phyloP scores from a whole-genome alignment of 1,284 basidiomycete species.

The Ustilago lituana region DNA sequence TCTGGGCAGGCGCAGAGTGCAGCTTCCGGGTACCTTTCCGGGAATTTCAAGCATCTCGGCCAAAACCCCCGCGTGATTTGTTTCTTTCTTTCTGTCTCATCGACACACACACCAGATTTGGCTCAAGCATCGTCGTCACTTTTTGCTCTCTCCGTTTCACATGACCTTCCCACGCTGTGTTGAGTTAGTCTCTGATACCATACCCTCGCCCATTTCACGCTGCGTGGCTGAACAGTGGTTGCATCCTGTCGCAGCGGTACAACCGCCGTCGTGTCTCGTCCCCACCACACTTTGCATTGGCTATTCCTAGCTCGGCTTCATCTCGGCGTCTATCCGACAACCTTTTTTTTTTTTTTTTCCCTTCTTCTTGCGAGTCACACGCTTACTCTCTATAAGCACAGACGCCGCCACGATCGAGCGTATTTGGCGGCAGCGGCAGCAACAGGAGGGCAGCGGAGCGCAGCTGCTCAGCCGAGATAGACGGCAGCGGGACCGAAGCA shows the following conservation, averaged over 20 bases:
- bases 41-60: not conserved
- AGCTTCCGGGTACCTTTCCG: constrained; percentile 10
- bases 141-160: not conserved
- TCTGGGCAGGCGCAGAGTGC: constrained; percentile 1
- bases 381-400: not conserved
- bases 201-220: too few species aligned
- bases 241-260: too few species aligned
- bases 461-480: not conserved
- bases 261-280: not conserved
- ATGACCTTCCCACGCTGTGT: not conserved
- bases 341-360: constrained; percentile 1
- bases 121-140: too few species aligned
- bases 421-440: too few species aligned
- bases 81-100: not conserved
- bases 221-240: too few species aligned
- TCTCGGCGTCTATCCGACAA: constrained; percentile 25
- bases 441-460: too few species aligned
- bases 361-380: too few species aligned
- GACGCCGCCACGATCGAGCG: too few species aligned
- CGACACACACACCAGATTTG: not conserved
- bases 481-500: not conserved
- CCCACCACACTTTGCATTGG: not conserved
- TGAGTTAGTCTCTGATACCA: too few species aligned
- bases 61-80: not conserved
- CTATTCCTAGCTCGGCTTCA: constrained; percentile 22